Base-by-base conservation (phyloP, 2,329 filamentous ascomycete species). In the Phyllosticta paracitricarpa region DNA sequence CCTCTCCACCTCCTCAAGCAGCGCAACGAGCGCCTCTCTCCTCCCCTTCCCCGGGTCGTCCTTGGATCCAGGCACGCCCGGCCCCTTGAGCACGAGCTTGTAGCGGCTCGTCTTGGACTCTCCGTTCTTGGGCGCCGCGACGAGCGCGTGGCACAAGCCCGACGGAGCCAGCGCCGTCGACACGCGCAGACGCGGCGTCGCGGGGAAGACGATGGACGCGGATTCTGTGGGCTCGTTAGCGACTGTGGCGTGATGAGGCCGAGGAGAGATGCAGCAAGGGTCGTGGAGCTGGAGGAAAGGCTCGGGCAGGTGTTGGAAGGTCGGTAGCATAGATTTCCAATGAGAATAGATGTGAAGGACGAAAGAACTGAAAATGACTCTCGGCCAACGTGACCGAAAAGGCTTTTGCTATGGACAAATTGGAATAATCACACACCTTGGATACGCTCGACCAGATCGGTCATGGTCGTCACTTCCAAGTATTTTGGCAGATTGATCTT, bases 1-100 rank as follows among this genome's bases (percentile, higher is more conserved):
- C 54, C 19, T 61, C 58, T 63, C 61, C 0, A 63, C 51, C 19
- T 63, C 61, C 14, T 61, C 57, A 28, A 63, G 25, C 54, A 63
- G 48, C 55, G 35, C 61, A 10, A 54, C 25, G 33, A 63, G 19
- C 40, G 61, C 61, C 25, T 60, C 54, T 24, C 59, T 51, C 19
- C 61, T 48, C 6, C 58, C 55, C 19, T 55, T 57, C 2, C 24
- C 51, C 5, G 54, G 56, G 2, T 61, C 57, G 14, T 7, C 33
- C 40, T 60, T 60, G 3, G 35, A 40, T n/a, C 28, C 56, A 9
- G 35, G 10, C 2, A 61, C 58, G 10, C 58, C 61, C 2, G 58
- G 58, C 1, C 61, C 61, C 25, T 61, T 61, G 40, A 63, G 12
- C 30, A 61, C 14, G 5, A 63, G 30, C 30, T 61, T 57, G n/a